phyloP scores from a whole-genome alignment of 164 flowering plant genomes.

The Protea cynaroides region DNA sequence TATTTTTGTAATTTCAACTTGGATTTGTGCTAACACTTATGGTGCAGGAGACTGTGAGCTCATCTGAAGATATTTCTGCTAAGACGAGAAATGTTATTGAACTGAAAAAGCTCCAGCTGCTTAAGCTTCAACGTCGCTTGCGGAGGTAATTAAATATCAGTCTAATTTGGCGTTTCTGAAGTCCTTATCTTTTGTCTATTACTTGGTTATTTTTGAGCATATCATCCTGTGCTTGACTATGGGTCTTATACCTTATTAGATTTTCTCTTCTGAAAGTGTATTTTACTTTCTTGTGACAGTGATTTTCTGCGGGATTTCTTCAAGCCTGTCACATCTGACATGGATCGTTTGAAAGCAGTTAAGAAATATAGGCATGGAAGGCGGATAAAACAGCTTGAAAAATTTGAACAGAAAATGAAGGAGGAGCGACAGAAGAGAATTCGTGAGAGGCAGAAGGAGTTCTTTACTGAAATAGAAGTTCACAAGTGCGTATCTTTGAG shows the following conservation, averaged over 20 bases:
- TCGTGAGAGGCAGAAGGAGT: constrained; percentile 97
- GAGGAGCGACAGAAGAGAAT: constrained; percentile 96
- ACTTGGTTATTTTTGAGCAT: not conserved
- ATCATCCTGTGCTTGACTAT: not conserved
- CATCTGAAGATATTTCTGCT: constrained; percentile 83
- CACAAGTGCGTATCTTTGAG: constrained; percentile 64
- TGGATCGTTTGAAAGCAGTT: constrained; percentile 74
- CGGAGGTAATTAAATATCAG: constrained; percentile 43
- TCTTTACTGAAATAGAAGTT: constrained; percentile 83
- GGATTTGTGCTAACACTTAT: not conserved
- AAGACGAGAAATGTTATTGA: constrained; percentile 97
- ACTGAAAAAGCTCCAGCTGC: constrained; percentile 87
- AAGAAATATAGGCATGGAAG: constrained; percentile 94
- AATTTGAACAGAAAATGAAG: constrained; percentile 91
- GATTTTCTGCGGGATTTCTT: constrained; percentile 84
- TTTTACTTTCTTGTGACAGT: constrained; percentile 39
- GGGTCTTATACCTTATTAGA: not conserved
- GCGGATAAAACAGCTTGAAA: constrained; percentile 84
- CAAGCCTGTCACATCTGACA: constrained; percentile 64
- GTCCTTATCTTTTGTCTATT: not conserved
- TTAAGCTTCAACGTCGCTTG: constrained; percentile 84
- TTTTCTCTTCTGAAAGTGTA: constrained; percentile 5
- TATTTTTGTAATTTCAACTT: not conserved
- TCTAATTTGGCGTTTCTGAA: not conserved
- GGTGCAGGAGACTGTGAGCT: constrained; percentile 77